These are phyloP conservation scores for Aspergillus fructus DNA, from an alignment of 2,329 filamentous ascomycete genomes.

Conservation along the genomic window DNA sequence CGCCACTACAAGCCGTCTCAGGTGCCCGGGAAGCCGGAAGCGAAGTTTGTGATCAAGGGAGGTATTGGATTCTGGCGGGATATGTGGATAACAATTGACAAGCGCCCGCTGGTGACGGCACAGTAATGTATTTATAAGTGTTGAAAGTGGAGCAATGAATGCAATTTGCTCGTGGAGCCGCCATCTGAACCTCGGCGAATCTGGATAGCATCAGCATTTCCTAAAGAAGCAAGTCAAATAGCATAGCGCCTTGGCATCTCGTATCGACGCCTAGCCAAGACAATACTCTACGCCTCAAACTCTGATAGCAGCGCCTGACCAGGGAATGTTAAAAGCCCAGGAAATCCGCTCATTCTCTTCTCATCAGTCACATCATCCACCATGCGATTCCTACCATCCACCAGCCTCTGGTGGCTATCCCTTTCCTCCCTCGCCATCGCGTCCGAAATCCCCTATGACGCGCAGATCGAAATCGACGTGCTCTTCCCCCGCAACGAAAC, in stretches of 20 bases:
- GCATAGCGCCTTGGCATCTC: neutral
- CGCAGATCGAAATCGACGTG: slow-evolving; percentile 5
- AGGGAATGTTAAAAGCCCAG: too few species aligned
- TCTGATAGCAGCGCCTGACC: too few species aligned
- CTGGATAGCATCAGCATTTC: neutral
- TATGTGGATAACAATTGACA: slow-evolving; percentile 32
- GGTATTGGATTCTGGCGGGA: slow-evolving; percentile 36
- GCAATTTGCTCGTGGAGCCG: too few species aligned
- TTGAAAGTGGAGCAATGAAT: neutral
- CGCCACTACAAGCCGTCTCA: slow-evolving; percentile 26
- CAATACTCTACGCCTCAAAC: neutral
- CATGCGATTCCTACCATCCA: neutral
- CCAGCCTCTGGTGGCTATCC: neutral
- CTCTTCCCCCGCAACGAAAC: slow-evolving; percentile 2
- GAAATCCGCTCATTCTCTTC: too few species aligned
- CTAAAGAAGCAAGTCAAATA: neutral
- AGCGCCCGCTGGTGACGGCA: slow-evolving; percentile 20
- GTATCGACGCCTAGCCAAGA: neutral
- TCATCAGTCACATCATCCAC: too few species aligned
- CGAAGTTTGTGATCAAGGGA: slow-evolving; percentile 32
- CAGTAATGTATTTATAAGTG: neutral
- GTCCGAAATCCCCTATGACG: neutral
- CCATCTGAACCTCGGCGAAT: too few species aligned
- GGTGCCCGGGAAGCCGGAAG: slow-evolving; percentile 25
- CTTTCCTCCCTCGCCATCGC: neutral